Evolutionary conservation across 1,139 yeast species (phyloP).

Genomic region (Candida albicans): DNA sequence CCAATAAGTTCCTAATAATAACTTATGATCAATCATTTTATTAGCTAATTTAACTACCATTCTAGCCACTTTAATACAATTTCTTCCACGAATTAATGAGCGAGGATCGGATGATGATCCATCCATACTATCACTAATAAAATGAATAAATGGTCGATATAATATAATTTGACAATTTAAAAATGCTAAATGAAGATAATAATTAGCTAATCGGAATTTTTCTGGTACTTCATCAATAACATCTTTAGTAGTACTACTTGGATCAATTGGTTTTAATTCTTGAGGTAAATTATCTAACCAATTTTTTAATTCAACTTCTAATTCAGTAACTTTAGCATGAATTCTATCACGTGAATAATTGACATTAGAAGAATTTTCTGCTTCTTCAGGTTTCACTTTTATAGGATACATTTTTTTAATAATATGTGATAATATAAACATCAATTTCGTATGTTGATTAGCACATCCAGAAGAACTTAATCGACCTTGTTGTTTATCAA

Average conservation of each 20-base stretch:
- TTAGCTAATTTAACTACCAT: slow-evolving; percentile 81
- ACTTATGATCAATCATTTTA: slow-evolving; percentile 72
- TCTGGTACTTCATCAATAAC: slow-evolving; percentile 46
- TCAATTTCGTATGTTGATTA: slow-evolving; percentile 77
- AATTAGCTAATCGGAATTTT: slow-evolving; percentile 68
- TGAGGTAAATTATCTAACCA: slow-evolving; percentile 78
- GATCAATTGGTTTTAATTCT: slow-evolving; percentile 76
- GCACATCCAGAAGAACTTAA: slow-evolving; percentile 80
- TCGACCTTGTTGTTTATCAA: slow-evolving; percentile 39
- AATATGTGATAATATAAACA: slow-evolving; percentile 47
- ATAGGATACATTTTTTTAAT: slow-evolving; percentile 47
- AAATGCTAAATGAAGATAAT: slow-evolving; percentile 73
- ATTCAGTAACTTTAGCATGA: slow-evolving; percentile 65
- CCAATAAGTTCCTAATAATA: slow-evolving; percentile 89
- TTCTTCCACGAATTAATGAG: slow-evolving; percentile 68
- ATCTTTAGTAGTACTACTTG: slow-evolving; percentile 24
- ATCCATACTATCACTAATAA: slow-evolving; percentile 56
- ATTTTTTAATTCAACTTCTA: slow-evolving; percentile 68
- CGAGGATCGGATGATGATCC: slow-evolving; percentile 42
- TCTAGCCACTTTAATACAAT: slow-evolving; percentile 83
- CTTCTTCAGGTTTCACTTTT: slow-evolving; percentile 21
- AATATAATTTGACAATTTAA: slow-evolving; percentile 82
- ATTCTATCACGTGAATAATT: slow-evolving; percentile 38
- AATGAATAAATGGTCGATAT: slow-evolving; percentile 90
- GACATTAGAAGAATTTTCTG: slow-evolving; percentile 9